Base-by-base conservation (phyloP, 495 filamentous ascomycete genomes). In the Cairneyella variabilis region DNA sequence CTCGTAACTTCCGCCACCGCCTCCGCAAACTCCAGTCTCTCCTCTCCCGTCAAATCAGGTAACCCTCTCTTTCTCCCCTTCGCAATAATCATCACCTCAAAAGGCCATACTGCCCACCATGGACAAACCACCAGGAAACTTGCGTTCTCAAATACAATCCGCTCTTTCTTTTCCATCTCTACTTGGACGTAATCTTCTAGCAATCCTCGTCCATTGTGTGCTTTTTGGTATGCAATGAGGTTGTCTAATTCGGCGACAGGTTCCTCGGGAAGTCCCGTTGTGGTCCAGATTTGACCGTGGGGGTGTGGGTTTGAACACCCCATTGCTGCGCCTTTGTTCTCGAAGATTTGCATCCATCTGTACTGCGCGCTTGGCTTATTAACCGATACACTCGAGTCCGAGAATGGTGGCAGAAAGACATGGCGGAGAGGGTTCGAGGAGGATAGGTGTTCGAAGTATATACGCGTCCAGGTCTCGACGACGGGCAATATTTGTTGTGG, bases 251-350 rank as follows among this genome's bases (percentile, higher is more conserved):
- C 93, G 17, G 84, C 74, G 1, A 76, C 76, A 1, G 89, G 90
- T 66, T 98, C 93, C 64, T 96, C 91, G 3, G 93, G 93, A 45
- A 96, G 68, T 11, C 83, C 82, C 32, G 86, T 92, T 11, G 90
- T 96, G 8, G 90, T 93, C 93, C 93, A 98, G 57, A 96, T 80
- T 64, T 98, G 93, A 44, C 93, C 91, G 69, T 97, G 93, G 0
- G 93, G 93, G 70, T 98, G 93, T 6, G 93, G 95, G 67, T 98
- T 98, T 2, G 93, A 97, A 77, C 93, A 98, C 26, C 93, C 93
- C 93, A 98, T 98, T 3, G 93, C 89, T 0, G 88, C 84, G 41
- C 93, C 93, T 73, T 98, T 98, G 75, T 98, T 98, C 71, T 98
- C 93, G 56, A 98, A 97, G 58, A 98, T 97, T 69, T 98, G 93